Conservation (phyloP, 1,284 basidiomycete genomes). For the Lentinus polychrous region DNA sequence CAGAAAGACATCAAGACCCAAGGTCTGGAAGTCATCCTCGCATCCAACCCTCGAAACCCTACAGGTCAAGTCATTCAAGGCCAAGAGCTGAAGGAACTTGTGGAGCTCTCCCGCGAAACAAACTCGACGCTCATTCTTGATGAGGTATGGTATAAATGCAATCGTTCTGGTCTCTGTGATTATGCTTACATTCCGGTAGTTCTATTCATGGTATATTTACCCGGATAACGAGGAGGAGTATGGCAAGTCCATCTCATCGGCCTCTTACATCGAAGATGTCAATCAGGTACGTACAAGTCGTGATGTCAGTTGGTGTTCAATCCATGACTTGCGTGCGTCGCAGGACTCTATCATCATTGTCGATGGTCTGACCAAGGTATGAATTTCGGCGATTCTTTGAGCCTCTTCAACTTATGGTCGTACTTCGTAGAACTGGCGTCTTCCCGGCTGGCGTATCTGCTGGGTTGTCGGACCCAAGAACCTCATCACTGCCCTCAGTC, state of each 20-base stretch:
- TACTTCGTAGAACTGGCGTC: conserved; percentile 67
- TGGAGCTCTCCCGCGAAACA: conserved; percentile 60
- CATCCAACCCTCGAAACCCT: conserved; percentile 89
- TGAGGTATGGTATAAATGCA: conserved; percentile 47
- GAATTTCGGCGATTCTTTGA: conserved; percentile 4
- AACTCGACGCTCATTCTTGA: conserved; percentile 80
- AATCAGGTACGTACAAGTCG: conserved; percentile 44
- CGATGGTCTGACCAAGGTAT: conserved; percentile 88
- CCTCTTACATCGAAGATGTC: conserved; percentile 81
- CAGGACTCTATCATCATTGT: conserved; percentile 80
- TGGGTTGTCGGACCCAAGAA: conserved; percentile 97
- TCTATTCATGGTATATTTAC: conserved; percentile 92
- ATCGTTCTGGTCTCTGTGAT: not conserved
- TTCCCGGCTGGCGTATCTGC: conserved; percentile 90
- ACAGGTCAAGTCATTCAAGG: conserved; percentile 79
- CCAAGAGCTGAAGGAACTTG: conserved; percentile 76
- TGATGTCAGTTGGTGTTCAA: not conserved
- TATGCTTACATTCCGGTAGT: conserved; percentile 34
- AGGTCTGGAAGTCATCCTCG: conserved; percentile 81
- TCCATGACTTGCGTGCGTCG: too few species aligned
- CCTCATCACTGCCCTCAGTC: conserved; percentile 79
- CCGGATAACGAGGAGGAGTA: conserved; percentile 68
- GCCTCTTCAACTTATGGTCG: not conserved
- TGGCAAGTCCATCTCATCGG: conserved; percentile 79
- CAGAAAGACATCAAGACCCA: conserved; percentile 74